These are phyloP conservation scores for Hypoxylon subgilvum DNA, from an alignment of 495 filamentous ascomycete genomes.

Conservation along the genomic window DNA sequence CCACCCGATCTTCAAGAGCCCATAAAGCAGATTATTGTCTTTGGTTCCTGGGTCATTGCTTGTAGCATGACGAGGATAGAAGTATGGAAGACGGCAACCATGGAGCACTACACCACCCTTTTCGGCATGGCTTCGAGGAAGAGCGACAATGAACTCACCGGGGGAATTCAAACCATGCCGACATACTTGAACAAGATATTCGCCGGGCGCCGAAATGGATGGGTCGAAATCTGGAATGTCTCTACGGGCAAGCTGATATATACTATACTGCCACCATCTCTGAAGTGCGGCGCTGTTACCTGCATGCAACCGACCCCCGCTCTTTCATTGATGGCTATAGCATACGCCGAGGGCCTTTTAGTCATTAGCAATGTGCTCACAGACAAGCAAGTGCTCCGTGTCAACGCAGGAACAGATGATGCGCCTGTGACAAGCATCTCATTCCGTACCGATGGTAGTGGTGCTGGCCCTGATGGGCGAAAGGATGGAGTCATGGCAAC, in stretches of 20 bases:
- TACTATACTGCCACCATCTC: constrained; percentile 73
- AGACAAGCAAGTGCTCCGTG: constrained; percentile 69
- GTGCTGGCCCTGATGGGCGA: constrained; percentile 85
- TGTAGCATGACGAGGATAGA: constrained; percentile 77
- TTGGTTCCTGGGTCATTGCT: constrained; percentile 90
- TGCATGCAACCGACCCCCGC: constrained; percentile 82
- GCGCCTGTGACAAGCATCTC: constrained; percentile 77
- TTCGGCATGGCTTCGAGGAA: constrained; percentile 55
- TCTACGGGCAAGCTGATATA: constrained; percentile 88
- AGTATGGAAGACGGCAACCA: constrained; percentile 83
- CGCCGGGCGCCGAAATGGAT: constrained; percentile 82
- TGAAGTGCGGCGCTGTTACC: constrained; percentile 74
- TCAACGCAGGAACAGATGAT: constrained; percentile 65
- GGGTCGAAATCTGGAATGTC: constrained; percentile 95
- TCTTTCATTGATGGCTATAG: constrained; percentile 84
- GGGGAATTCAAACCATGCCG: constrained; percentile 79
- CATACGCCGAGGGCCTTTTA: constrained; percentile 78
- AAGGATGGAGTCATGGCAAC: constrained; percentile 87
- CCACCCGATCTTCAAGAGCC: constrained; percentile 66
- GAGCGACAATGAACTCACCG: constrained; percentile 67
- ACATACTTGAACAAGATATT: constrained; percentile 97
- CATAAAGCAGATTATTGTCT: constrained; percentile 77
- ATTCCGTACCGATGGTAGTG: constrained; percentile 89
- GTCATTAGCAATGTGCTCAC: constrained; percentile 79
- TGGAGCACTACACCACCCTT: constrained; percentile 89